Conservation (phyloP, 1,139 yeast species). For the Debaryomycetaceae sp. region DNA sequence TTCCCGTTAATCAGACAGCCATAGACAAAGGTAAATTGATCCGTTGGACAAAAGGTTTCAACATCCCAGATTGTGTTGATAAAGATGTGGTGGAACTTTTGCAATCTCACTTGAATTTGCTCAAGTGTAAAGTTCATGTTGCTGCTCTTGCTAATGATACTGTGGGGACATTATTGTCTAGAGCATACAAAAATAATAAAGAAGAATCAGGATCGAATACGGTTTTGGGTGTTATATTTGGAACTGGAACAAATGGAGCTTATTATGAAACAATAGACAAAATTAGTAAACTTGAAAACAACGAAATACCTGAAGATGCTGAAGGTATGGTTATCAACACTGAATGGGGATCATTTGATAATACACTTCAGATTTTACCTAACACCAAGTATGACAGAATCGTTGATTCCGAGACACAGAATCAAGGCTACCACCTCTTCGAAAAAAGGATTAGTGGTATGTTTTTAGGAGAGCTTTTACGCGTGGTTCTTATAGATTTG, state of each 20-base stretch:
- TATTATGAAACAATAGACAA: conserved; percentile 71
- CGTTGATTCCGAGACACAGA: conserved; percentile 73
- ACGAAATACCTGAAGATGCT: conserved; percentile 43
- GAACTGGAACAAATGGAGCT: conserved; percentile 97
- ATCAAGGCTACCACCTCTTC: conserved; percentile 82
- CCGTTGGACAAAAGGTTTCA: conserved; percentile 95
- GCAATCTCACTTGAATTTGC: conserved; percentile 62
- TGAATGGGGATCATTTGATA: conserved; percentile 97
- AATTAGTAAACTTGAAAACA: conserved; percentile 61
- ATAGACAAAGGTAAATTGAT: conserved; percentile 73
- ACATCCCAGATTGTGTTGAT: conserved; percentile 79
- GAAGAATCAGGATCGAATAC: conserved; percentile 63
- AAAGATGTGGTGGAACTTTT: conserved; percentile 72
- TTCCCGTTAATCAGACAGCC: conserved; percentile 85
- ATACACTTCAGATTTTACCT: conserved; percentile 68
- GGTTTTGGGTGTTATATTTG: conserved; percentile 84
- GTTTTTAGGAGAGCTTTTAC: conserved; percentile 86
- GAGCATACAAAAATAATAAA: conserved; percentile 71
- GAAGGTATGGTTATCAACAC: conserved; percentile 87
- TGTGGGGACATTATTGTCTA: conserved; percentile 84
- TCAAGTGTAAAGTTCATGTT: conserved; percentile 63
- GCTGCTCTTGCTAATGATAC: conserved; percentile 94
- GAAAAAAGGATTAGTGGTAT: conserved; percentile 93
- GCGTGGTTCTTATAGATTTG: conserved; percentile 69
- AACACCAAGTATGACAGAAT: conserved; percentile 67